Percentiles rank a stretch among this genome's conserved stretches.
These are phyloP conservation scores for Acidomyces sp. DNA, from an alignment of 495 filamentous ascomycete species.

Conservation along the genomic window DNA sequence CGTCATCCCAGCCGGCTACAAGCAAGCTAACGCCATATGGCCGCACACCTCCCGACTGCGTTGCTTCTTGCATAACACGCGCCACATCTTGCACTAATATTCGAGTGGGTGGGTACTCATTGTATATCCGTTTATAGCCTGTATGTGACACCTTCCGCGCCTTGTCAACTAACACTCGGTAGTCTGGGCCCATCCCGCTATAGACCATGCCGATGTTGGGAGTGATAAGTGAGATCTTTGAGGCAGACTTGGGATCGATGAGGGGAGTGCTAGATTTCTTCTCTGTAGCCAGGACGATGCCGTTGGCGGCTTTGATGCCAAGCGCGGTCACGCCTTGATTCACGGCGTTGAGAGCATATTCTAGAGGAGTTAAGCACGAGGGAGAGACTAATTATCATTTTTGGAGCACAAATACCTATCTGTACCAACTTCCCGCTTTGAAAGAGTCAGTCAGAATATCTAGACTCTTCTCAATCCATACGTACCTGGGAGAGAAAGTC, in stretches of 20 bases:
- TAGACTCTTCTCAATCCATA: not conserved
- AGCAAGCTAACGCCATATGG: constrained; percentile 95
- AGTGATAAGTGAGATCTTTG: constrained; percentile 95
- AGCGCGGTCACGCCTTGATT: constrained; percentile 98
- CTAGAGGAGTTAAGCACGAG: constrained; percentile 33
- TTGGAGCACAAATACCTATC: constrained; percentile 40
- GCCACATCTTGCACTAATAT: constrained; percentile 99
- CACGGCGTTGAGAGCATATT: constrained; percentile 98
- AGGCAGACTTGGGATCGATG: constrained; percentile 83
- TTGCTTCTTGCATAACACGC: constrained; percentile 95
- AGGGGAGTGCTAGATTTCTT: constrained; percentile 98
- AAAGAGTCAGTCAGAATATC: constrained; percentile 32
- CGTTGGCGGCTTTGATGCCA: constrained; percentile 98
- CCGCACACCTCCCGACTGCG: constrained; percentile 90
- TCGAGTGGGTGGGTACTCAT: constrained; percentile 96
- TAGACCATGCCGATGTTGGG: constrained; percentile 99
- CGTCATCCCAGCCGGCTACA: constrained; percentile 97
- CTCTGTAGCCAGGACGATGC: constrained; percentile 96
- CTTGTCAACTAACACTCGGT: constrained; percentile 91
- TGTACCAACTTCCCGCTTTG: constrained; percentile 84
- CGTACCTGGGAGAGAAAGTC: constrained; percentile 97
- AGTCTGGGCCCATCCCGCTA: constrained; percentile 96
- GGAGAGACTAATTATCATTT: not conserved
- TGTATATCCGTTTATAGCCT: constrained; percentile 98
- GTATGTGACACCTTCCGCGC: constrained; percentile 98